Conservation (phyloP, 2,329 filamentous ascomycete genomes). For the Ceratocystis variospora region DNA sequence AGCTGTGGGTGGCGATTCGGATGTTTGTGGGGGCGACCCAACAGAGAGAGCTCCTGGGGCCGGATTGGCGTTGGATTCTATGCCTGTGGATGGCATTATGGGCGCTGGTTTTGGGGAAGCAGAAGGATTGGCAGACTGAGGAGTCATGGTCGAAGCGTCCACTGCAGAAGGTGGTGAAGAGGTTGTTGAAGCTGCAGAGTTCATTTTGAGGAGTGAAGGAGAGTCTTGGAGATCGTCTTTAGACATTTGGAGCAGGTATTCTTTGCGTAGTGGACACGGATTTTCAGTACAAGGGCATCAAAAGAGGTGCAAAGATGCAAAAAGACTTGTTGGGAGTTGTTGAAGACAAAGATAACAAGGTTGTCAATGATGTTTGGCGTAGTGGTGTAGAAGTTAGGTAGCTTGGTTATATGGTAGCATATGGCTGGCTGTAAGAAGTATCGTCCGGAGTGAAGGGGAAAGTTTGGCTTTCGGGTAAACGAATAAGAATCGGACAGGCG, state of each 20-base stretch:
- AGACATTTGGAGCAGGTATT: background rate
- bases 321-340: background rate
- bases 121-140: background rate
- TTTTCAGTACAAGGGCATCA: background rate
- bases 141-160: background rate
- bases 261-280: background rate
- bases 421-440: background rate
- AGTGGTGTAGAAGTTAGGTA: no score
- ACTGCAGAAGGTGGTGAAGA: background rate
- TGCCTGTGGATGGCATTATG: background rate
- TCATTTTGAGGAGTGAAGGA: background rate
- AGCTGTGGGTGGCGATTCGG: background rate
- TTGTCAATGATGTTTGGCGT: background rate
- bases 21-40: background rate
- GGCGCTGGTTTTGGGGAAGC: background rate
- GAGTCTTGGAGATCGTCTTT: background rate
- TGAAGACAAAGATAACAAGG: background rate
- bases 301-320: background rate
- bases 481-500: slow-evolving; percentile 4
- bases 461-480: background rate
- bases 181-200: background rate
- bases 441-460: background rate
- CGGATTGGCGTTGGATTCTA: background rate
- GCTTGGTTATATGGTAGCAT: background rate
- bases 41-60: background rate